These are phyloP conservation scores for Chytriomyces sp. DNA, from an alignment of 192 early-diverging fungal genomes.

Conservation along the genomic window DNA sequence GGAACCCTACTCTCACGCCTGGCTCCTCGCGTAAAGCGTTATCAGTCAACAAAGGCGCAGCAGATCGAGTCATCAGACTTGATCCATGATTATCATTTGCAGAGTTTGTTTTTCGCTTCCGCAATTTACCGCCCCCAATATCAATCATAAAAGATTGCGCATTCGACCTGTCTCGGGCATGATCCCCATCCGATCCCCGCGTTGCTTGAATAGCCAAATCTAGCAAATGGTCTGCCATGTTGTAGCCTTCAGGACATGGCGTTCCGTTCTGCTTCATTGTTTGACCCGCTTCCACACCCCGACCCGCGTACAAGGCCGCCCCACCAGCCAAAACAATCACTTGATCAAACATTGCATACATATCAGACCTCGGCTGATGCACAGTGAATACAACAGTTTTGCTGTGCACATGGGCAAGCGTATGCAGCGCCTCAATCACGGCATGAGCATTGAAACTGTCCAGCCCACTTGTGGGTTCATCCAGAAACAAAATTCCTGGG, in stretches of 20 bases:
- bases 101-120: background rate
- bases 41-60: background rate
- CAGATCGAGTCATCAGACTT: background rate
- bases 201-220: slow-evolving; percentile 51
- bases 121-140: background rate
- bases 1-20: slow-evolving; percentile 41
- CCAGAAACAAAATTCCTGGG: slow-evolving; percentile 57
- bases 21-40: too few species aligned
- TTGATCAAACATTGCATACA: slow-evolving; percentile 83
- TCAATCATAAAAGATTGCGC: slow-evolving; percentile 11
- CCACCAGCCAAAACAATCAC: slow-evolving; percentile 77
- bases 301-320: slow-evolving; percentile 65
- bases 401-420: slow-evolving; percentile 61
- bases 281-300: slow-evolving; percentile 45
- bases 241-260: slow-evolving; percentile 73
- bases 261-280: slow-evolving; percentile 59
- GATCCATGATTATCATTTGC: background rate
- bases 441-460: slow-evolving; percentile 64
- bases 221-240: slow-evolving; percentile 75
- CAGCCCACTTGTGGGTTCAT: slow-evolving; percentile 64
- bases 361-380: slow-evolving; percentile 85
- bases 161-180: slow-evolving; percentile 2
- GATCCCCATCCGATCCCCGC: background rate
- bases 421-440: slow-evolving; percentile 66
- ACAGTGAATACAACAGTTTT: slow-evolving; percentile 79